A percentile compares a stretch with the other conserved stretches of the same genome.
Evolutionary conservation across 345 rosid genomes (phyloP).

Genomic region (Aquilaria sinensis): DNA sequence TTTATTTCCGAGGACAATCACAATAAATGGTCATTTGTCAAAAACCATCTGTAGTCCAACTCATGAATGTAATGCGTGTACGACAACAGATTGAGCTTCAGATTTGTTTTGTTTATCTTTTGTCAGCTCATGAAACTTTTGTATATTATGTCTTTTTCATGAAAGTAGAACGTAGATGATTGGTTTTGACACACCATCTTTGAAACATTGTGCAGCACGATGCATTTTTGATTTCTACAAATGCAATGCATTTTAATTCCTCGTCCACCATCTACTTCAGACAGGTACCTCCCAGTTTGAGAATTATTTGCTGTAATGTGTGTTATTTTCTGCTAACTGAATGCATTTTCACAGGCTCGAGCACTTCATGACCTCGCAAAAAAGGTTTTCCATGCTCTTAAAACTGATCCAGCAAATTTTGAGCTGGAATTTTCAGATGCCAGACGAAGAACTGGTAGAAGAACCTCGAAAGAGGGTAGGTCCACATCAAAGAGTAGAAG

Average conservation of each 20-base stretch:
- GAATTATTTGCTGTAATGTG: background rate
- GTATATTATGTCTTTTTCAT: background rate
- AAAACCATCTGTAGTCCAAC: background rate
- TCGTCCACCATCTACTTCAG: slow-evolving; percentile 44
- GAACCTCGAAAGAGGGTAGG: slow-evolving; percentile 20
- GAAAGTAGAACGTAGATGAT: background rate
- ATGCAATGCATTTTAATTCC: slow-evolving; percentile 67
- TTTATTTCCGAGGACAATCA: background rate
- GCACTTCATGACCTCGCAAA: slow-evolving; percentile 48
- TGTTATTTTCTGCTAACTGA: slow-evolving; percentile 8
- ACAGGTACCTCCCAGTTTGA: slow-evolving; percentile 35
- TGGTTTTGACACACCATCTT: slow-evolving; percentile 5
- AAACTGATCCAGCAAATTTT: slow-evolving; percentile 41
- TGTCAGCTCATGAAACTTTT: too few relatives aligned
- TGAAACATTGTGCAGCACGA: slow-evolving; percentile 39
- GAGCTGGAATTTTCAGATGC: slow-evolving; percentile 34
- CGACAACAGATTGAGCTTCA: too few relatives aligned
- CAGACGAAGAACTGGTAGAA: slow-evolving; percentile 32
- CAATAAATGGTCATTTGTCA: background rate
- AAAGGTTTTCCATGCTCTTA: slow-evolving; percentile 46
- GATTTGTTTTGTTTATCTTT: too few relatives aligned
- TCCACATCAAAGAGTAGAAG: slow-evolving; percentile 17
- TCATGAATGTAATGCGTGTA: background rate
- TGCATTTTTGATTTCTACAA: slow-evolving; percentile 39
- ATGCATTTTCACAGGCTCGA: slow-evolving; percentile 42